Evolutionary conservation across 108 stramenopile genomes (phyloP).

Genomic region (Pseudonitzschia multiseries): DNA sequence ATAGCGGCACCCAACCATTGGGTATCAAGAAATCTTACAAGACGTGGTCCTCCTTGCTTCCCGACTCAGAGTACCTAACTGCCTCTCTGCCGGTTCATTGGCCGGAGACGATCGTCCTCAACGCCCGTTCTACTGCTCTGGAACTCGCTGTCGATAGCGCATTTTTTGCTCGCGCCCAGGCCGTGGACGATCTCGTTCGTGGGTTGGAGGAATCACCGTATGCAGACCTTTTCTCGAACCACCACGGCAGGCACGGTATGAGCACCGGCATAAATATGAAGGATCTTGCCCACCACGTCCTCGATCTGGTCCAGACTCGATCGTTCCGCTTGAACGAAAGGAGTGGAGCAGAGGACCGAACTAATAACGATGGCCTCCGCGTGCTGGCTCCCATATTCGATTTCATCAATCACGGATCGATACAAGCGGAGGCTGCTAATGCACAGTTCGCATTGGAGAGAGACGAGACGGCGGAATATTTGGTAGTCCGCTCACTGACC

Average conservation of each 20-base stretch:
- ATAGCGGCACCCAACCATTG: not conserved
- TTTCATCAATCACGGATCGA: constrained; percentile 12
- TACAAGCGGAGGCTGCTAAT: constrained; percentile 42
- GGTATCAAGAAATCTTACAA: not conserved
- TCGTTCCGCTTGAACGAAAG: constrained; percentile 41
- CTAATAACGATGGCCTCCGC: constrained; percentile 26
- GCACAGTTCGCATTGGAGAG: constrained; percentile 55
- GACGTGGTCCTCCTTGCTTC: constrained; percentile 52
- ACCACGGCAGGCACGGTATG: constrained; percentile 17
- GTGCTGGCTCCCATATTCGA: constrained; percentile 35
- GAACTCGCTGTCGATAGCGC: constrained; percentile 68
- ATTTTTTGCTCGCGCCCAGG: constrained; percentile 68
- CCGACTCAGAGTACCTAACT: constrained; percentile 45
- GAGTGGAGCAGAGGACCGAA: constrained; percentile 33
- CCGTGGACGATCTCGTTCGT: constrained; percentile 39
- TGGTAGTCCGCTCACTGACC: constrained; percentile 41
- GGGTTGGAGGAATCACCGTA: not conserved
- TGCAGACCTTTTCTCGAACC: not conserved
- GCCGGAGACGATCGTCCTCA: constrained; percentile 48
- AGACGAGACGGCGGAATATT: constrained; percentile 28
- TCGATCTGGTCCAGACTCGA: constrained; percentile 72
- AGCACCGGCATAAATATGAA: not conserved
- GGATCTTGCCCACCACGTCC: constrained; percentile 9
- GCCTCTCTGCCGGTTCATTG: constrained; percentile 76
- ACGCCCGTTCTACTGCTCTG: constrained; percentile 51